These are phyloP conservation scores for Rhododendron vialii DNA, from an alignment of 148 eudicot species.

Conservation along the genomic window DNA sequence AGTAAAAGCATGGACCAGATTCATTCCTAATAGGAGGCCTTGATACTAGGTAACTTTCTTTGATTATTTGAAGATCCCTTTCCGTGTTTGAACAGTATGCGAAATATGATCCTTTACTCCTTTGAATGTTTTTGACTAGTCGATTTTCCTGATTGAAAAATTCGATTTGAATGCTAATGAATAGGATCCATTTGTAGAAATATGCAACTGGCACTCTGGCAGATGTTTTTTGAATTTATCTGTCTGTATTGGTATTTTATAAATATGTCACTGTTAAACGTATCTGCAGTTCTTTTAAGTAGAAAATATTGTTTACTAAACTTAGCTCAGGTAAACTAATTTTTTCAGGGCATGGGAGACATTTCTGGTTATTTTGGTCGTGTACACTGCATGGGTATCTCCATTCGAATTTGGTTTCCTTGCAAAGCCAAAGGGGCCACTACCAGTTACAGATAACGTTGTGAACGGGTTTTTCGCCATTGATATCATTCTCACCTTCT, in stretches of 20 bases:
- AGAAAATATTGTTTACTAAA: background rate
- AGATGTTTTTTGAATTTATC: background rate
- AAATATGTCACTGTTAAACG: background rate
- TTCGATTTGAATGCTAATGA: background rate
- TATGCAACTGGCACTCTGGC: background rate
- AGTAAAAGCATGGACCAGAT: background rate
- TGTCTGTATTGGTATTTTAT: background rate
- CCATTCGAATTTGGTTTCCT: conserved; percentile 68
- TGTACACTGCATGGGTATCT: conserved; percentile 76
- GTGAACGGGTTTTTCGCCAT: conserved; percentile 61
- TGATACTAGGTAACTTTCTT: background rate
- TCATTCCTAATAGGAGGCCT: background rate
- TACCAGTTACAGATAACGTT: conserved; percentile 46
- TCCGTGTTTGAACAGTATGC: background rate
- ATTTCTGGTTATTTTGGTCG: conserved; percentile 46
- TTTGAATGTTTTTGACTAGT: background rate
- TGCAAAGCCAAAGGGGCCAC: conserved; percentile 28
- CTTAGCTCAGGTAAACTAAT: conserved; percentile 4
- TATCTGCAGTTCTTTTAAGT: background rate
- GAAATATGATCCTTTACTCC: background rate
- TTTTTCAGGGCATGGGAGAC: conserved; percentile 58
- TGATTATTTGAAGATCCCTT: background rate
- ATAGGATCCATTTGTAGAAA: background rate
- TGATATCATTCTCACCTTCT: conserved; percentile 62
- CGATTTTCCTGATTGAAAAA: background rate